These are phyloP conservation scores for Colletotrichum endophyticum DNA, from an alignment of 2,329 filamentous ascomycete species.

Conservation along the genomic window DNA sequence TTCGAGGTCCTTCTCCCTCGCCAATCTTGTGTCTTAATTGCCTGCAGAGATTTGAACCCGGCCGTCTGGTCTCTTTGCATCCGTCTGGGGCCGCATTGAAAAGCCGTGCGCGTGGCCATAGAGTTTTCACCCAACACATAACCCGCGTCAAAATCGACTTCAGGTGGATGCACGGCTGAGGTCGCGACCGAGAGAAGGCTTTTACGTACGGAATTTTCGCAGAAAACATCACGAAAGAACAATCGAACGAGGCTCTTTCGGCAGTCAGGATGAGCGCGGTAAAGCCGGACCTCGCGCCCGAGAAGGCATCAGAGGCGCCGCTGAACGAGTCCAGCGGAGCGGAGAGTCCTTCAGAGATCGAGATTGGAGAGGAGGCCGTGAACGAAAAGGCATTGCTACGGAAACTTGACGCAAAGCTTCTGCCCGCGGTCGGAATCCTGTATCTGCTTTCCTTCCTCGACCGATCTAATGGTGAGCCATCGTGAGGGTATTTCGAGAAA, in stretches of 20 bases:
- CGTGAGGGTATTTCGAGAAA: constrained; percentile 27
- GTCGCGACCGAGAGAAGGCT: not conserved
- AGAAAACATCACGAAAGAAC: not conserved
- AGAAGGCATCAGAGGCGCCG: constrained; percentile 3
- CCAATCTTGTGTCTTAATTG: not conserved
- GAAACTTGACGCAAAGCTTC: constrained; percentile 56
- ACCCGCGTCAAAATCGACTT: not conserved
- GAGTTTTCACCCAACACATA: not conserved
- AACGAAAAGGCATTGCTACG: constrained; percentile 63
- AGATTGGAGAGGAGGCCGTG: constrained; percentile 30
- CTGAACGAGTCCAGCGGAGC: not conserved
- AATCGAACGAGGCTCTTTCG: not conserved
- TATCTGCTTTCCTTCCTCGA: constrained; percentile 64
- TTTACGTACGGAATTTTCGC: not conserved
- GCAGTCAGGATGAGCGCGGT: constrained; percentile 4
- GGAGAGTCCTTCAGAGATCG: constrained; percentile 6
- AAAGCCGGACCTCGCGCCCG: not conserved
- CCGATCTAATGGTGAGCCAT: constrained; percentile 58
- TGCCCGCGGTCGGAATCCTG: constrained; percentile 59
- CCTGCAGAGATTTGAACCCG: not conserved
- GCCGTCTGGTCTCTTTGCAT: not conserved
- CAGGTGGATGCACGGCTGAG: not conserved
- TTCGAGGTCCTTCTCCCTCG: not conserved
- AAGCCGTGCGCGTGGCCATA: constrained; percentile 2
- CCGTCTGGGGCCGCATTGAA: not conserved